phyloP scores from a whole-genome alignment of 2,329 filamentous ascomycete species.

The Chrysoporthe deuterocubensis region DNA sequence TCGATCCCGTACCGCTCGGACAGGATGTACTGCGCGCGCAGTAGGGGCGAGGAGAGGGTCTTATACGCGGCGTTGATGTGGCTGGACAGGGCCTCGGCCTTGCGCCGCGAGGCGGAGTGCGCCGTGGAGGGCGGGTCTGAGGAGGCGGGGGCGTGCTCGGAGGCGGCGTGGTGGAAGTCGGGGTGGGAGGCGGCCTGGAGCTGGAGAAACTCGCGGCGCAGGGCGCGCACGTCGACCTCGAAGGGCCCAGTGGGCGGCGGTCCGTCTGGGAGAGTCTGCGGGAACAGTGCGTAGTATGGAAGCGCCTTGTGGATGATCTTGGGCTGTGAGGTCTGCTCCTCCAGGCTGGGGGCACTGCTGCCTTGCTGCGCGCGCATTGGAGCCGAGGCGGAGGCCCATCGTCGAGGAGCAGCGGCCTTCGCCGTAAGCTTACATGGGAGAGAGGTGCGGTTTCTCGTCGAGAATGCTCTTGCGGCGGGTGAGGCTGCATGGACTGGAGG shows the following conservation, averaged over 20 bases:
- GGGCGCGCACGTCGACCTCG: conserved; percentile 67
- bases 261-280: conserved; percentile 73
- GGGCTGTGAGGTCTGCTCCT: conserved; percentile 1
- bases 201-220: conserved; percentile 84
- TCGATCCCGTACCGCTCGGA: conserved; percentile 72
- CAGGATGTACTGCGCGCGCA: conserved; percentile 87
- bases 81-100: conserved; percentile 78
- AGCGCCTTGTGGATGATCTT: conserved; percentile 21
- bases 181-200: conserved; percentile 80
- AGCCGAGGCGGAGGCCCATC: conserved; percentile 19
- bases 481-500: background rate
- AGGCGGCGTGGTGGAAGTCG: conserved; percentile 58
- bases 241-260: conserved; percentile 81
- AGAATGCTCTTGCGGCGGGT: background rate
- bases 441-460: background rate
- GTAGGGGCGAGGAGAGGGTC: conserved; percentile 77
- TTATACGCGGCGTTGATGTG: conserved; percentile 91
- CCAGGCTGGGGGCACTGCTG: background rate
- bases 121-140: background rate
- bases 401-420: background rate
- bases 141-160: conserved; percentile 12
- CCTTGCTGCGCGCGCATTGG: background rate
- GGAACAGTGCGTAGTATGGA: conserved; percentile 83
- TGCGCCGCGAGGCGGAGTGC: conserved; percentile 36
- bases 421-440: background rate